These are phyloP conservation scores for Erodium moschatum DNA, from an alignment of 441 rosid species.

Conservation along the genomic window DNA sequence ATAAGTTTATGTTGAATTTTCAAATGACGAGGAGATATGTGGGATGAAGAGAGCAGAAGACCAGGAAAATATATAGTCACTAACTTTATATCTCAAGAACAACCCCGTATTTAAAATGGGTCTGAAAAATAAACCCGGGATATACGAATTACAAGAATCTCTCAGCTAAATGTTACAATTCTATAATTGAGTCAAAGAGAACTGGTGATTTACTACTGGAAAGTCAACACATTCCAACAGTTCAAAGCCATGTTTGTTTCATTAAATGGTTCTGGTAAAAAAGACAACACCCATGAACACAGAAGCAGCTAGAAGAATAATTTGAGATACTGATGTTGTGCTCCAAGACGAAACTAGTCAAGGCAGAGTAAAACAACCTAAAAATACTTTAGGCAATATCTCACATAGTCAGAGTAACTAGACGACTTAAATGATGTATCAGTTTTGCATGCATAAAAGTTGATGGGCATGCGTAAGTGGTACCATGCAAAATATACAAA, in stretches of 20 bases:
- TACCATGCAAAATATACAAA: too few relatives aligned
- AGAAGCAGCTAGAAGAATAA: not conserved
- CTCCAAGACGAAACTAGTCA: not conserved
- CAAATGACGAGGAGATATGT: not conserved
- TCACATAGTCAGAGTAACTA: not conserved
- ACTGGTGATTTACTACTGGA: not conserved
- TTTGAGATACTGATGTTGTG: not conserved
- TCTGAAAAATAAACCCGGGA: not conserved
- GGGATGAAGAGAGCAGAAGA: not conserved
- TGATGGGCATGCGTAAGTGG: not conserved
- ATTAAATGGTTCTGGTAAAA: not conserved
- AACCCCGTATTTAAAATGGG: not conserved
- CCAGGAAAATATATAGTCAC: not conserved
- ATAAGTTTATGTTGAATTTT: not conserved
- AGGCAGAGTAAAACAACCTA: not conserved
- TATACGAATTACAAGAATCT: not conserved
- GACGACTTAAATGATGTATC: not conserved
- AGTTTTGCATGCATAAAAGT: not conserved
- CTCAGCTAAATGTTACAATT: not conserved
- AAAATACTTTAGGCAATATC: not conserved
- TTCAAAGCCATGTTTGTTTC: not conserved
- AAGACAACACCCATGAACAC: not conserved
- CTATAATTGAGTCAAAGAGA: not conserved
- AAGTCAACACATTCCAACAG: not conserved
- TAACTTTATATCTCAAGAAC: not conserved